Base-by-base conservation (phyloP, 2,329 filamentous ascomycete species). In the Epichloe sibirici region DNA sequence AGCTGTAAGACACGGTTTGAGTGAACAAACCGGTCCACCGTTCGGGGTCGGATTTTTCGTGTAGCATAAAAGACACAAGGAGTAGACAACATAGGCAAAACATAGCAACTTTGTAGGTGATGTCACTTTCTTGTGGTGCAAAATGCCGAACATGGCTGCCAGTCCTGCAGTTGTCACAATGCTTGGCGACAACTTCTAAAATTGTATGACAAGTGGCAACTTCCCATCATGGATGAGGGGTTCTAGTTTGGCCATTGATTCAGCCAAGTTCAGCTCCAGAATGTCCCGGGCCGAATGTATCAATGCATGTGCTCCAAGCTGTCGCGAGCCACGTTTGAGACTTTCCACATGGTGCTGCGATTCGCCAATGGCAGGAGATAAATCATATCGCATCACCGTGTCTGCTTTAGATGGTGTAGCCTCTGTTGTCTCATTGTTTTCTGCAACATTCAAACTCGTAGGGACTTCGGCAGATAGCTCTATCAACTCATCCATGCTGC, bases 1-100 rank as follows among this genome's bases (percentile, higher is more conserved):
- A 60, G 48, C 66, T 61, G 57, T 79, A 79, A 8, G 65, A 62
- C 21, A 76, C 58, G 7, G 73, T 71, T 58, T 78, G 76, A 1
- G 62, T 58, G 56, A 77, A 80, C 7, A 79, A 63, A 15, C 67
- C 61, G 15, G 61, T 64, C 25, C 66, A 70, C 48, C 66, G 67
- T 7, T 53, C 54, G 11, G 59, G 48, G 5, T 70, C 63, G 34
- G 71, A 68, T 49, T 71, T 66, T 57, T 71, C 71, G 51, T 75
- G 68, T 5, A 75, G 59, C 13, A 75, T 66, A 9, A 77, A 57
- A 4, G 72, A 76, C 39, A 79, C 39, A 79, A 68, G 12, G 75
- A 72, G 56, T 77, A 78, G 25, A 74, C 65, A 21, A 79, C 56
- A 52, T 80, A 76, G 35, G 78, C 60, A 55, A 79, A 74, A 59